phyloP scores from a whole-genome alignment of 2,329 filamentous ascomycete genomes.

The Nigrospora oryzae region DNA sequence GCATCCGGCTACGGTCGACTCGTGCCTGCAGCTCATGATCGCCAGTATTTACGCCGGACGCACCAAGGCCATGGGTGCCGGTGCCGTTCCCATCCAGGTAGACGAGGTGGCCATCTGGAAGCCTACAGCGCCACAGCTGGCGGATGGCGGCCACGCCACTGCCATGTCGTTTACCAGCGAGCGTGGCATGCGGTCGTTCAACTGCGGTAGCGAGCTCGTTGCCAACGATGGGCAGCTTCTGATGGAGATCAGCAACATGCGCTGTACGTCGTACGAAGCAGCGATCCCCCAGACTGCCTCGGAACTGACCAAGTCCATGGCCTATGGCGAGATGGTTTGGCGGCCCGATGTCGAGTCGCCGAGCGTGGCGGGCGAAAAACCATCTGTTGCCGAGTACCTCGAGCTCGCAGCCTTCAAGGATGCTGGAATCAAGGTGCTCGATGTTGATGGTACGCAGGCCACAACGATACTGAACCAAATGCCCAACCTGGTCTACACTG shows the following conservation, averaged over 20 bases:
- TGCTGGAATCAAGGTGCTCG: conserved; percentile 10
- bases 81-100: conserved; percentile 18
- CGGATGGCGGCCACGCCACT: conserved; percentile 5
- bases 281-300: conserved; percentile 16
- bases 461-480: conserved; percentile 3
- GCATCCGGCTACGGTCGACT: conserved; percentile 30
- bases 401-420: conserved; percentile 18
- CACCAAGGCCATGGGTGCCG: conserved; percentile 17
- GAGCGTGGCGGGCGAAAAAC: background rate
- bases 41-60: conserved; percentile 19
- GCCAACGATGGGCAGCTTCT: conserved; percentile 15
- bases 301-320: background rate
- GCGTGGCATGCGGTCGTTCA: conserved; percentile 12
- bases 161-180: conserved; percentile 11
- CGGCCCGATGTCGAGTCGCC: conserved; percentile 14
- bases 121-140: conserved; percentile 5
- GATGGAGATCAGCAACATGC: conserved; percentile 17
- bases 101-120: conserved; percentile 17
- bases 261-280: conserved; percentile 17
- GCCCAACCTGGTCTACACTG: conserved; percentile 8
- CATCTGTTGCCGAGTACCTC: conserved; percentile 5
- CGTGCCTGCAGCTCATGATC: conserved; percentile 23
- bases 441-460: conserved; percentile 8
- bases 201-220: conserved; percentile 12
- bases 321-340: conserved; percentile 17